These are phyloP conservation scores for Theileria parva DNA, from an alignment of 169 alveolate species.

Conservation along the genomic window DNA sequence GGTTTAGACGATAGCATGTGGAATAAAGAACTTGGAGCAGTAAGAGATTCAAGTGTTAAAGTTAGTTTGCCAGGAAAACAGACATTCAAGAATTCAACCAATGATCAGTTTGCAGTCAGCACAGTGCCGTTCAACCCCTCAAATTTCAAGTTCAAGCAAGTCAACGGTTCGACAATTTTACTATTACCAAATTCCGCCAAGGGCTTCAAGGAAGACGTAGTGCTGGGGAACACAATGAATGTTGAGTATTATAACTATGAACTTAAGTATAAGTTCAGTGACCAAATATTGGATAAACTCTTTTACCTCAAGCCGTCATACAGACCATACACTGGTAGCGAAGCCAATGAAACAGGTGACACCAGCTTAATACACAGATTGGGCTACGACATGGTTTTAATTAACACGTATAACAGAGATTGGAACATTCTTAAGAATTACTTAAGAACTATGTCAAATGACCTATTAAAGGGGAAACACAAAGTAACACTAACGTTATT, in stretches of 20 bases:
- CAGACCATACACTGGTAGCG: not conserved
- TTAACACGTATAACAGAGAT: not conserved
- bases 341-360: not conserved
- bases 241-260: not conserved
- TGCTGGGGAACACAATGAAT: not conserved
- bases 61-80: not conserved
- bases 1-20: slow-evolving; percentile 4
- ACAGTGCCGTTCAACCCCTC: not conserved
- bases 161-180: not conserved
- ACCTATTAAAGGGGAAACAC: not conserved
- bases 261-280: not conserved
- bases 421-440: slow-evolving; percentile 7
- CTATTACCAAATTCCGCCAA: not conserved
- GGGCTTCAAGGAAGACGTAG: not conserved
- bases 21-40: not conserved
- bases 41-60: not conserved
- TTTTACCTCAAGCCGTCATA: not conserved
- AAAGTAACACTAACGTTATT: not conserved
- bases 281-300: not conserved
- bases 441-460: slow-evolving; percentile 6
- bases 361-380: not conserved
- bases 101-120: not conserved
- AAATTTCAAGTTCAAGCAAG: slow-evolving; percentile 9
- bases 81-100: not conserved
- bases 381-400: not conserved